These are phyloP conservation scores for Globisporangium irregulare DNA, from an alignment of 352 stramenopile species.

Conservation along the genomic window DNA sequence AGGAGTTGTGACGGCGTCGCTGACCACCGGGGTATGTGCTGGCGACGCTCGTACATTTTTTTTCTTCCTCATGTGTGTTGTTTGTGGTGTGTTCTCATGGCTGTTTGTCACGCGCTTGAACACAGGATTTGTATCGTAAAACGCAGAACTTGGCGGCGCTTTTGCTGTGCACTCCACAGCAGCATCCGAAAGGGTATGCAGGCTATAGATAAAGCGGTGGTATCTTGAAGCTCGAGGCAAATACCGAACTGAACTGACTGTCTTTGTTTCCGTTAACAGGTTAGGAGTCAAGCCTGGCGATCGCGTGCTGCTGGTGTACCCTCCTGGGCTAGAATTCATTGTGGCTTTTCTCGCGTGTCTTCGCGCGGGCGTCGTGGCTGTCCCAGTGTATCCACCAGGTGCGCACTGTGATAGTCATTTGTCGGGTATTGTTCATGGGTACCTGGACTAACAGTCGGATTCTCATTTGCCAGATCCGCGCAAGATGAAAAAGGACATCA, in stretches of 20 bases:
- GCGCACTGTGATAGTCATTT: slow-evolving; percentile 3
- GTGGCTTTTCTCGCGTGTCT: slow-evolving; percentile 97
- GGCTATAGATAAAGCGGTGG: background rate
- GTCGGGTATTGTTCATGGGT: background rate
- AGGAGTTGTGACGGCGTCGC: slow-evolving; percentile 40
- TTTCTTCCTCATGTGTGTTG: background rate
- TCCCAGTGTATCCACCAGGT: slow-evolving; percentile 88
- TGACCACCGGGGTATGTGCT: slow-evolving; percentile 49
- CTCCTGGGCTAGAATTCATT: slow-evolving; percentile 97
- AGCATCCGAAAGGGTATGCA: slow-evolving; percentile 66
- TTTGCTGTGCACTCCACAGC: slow-evolving; percentile 38
- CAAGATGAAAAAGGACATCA: slow-evolving; percentile 94
- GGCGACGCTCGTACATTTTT: background rate
- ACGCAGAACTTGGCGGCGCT: slow-evolving; percentile 70
- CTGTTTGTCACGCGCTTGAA: slow-evolving; percentile 1
- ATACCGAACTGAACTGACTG: background rate
- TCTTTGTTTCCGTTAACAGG: slow-evolving; percentile 24
- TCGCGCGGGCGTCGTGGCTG: slow-evolving; percentile 90
- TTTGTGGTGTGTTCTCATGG: slow-evolving; percentile 7
- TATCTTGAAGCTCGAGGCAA: background rate
- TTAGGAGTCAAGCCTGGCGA: slow-evolving; percentile 64
- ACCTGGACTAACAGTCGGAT: slow-evolving; percentile 7
- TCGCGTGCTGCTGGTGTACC: slow-evolving; percentile 95
- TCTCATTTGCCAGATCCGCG: slow-evolving; percentile 74
- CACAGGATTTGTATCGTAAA: slow-evolving; percentile 63